Percentiles rank a stretch among this genome's conserved stretches.
phyloP scores from a whole-genome alignment of 2,329 filamentous ascomycete species.

The Cercospora zeae-maydis region DNA sequence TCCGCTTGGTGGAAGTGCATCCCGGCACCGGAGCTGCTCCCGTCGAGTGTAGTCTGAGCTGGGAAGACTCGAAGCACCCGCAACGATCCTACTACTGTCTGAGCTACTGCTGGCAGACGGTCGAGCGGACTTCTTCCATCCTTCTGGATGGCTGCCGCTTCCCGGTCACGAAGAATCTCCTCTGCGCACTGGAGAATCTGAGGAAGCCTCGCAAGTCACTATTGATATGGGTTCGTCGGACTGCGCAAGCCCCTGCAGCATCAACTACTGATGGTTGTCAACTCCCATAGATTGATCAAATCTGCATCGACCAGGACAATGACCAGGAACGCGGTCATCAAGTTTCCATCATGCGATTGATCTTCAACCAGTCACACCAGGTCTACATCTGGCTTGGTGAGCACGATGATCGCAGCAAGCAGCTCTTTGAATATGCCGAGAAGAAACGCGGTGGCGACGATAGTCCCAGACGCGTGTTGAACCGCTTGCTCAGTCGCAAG shows the following conservation, averaged over 20 bases:
- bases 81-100: conserved; percentile 27
- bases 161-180: conserved; percentile 32
- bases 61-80: conserved; percentile 26
- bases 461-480: conserved; percentile 17
- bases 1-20: conserved; percentile 28
- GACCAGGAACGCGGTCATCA: conserved; percentile 33
- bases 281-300: conserved; percentile 23
- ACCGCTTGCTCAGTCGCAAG: conserved; percentile 23
- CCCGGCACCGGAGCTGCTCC: conserved; percentile 24
- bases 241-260: neutral
- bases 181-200: conserved; percentile 26
- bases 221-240: conserved; percentile 30
- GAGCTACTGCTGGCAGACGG: conserved; percentile 33
- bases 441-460: conserved; percentile 26
- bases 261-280: neutral
- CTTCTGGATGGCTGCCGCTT: conserved; percentile 32
- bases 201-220: conserved; percentile 28
- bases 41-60: conserved; percentile 26
- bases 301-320: conserved; percentile 38
- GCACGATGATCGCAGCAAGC: conserved; percentile 27
- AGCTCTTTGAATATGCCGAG: conserved; percentile 31
- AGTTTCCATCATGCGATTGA: conserved; percentile 37
- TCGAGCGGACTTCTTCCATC: conserved; percentile 26
- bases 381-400: conserved; percentile 33
- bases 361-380: conserved; percentile 32